These are phyloP conservation scores for Euphorbia tirucalli DNA, from an alignment of 345 rosid genomes.

Conservation along the genomic window DNA sequence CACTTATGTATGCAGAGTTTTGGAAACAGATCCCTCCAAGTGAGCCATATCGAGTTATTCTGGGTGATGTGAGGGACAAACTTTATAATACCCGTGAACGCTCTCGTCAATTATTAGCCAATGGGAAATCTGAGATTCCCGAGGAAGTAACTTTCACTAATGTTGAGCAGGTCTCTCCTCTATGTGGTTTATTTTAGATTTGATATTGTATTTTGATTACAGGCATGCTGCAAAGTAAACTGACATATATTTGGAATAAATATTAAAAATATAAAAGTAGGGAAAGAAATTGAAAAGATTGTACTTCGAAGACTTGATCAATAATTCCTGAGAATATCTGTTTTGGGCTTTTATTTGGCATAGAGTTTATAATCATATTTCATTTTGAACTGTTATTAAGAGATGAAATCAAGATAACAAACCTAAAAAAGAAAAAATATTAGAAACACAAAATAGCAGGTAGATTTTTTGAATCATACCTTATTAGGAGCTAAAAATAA, in stretches of 20 bases:
- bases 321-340: neutral
- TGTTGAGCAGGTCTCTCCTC: constrained; percentile 62
- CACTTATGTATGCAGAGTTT: constrained; percentile 47
- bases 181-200: neutral
- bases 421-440: neutral
- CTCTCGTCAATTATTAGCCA: constrained; percentile 74
- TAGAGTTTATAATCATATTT: neutral
- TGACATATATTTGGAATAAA: neutral
- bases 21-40: constrained; percentile 88
- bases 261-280: neutral
- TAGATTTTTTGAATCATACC: neutral
- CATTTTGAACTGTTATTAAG: neutral
- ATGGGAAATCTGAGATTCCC: constrained; percentile 76
- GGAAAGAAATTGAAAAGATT: neutral
- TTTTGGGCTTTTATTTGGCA: neutral
- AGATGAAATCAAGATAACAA: neutral
- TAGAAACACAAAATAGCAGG: neutral
- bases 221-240: neutral
- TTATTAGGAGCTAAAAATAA: neutral
- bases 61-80: constrained; percentile 92
- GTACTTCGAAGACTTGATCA: neutral
- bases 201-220: neutral
- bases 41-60: constrained; percentile 94
- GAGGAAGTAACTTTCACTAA: constrained; percentile 70
- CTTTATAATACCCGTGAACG: constrained; percentile 89